These are phyloP conservation scores for Boletellus ananas DNA, from an alignment of 768 basidiomycete species.

Conservation along the genomic window DNA sequence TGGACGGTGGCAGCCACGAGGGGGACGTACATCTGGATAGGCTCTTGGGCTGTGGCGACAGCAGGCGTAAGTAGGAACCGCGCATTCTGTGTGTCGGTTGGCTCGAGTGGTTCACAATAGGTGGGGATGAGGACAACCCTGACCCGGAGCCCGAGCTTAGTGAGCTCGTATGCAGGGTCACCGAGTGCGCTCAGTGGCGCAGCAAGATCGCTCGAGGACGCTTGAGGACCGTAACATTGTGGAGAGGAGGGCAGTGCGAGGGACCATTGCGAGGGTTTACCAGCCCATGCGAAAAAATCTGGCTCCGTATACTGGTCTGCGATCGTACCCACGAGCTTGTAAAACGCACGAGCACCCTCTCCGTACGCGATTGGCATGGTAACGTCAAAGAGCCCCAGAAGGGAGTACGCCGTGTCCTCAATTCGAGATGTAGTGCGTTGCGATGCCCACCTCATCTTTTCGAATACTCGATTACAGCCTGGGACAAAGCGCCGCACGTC, in stretches of 20 bases:
- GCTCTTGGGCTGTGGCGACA: conserved; percentile 15
- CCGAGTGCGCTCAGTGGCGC: conserved; percentile 11
- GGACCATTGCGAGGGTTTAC: conserved; percentile 24
- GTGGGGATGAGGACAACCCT: conserved; percentile 19
- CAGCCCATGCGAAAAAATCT: conserved; percentile 21
- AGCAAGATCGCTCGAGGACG: conserved; percentile 8
- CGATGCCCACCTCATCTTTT: conserved; percentile 27
- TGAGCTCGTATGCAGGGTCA: conserved; percentile 22
- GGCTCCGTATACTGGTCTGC: conserved; percentile 16
- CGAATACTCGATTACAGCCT: conserved; percentile 14
- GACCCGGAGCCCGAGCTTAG: conserved; percentile 20
- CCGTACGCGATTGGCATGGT: conserved; percentile 22
- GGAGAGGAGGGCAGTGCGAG: conserved; percentile 23
- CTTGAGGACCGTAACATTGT: conserved; percentile 13
- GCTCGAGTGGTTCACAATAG: conserved; percentile 19
- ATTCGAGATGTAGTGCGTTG: conserved; percentile 19
- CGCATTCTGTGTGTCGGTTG: conserved; percentile 8
- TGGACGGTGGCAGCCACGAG: neutral
- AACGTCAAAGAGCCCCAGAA: conserved; percentile 23
- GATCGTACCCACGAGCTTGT: conserved; percentile 18
- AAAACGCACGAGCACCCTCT: conserved; percentile 21
- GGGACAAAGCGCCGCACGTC: conserved; percentile 22
- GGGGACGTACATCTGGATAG: conserved; percentile 18
- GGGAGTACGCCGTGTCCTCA: conserved; percentile 24
- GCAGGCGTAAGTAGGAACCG: conserved; percentile 20